A percentile compares a stretch with the other conserved stretches of the same genome.
Evolutionary conservation across 352 stramenopile genomes (phyloP).

Genomic region (Globisporangium carolinianum): DNA sequence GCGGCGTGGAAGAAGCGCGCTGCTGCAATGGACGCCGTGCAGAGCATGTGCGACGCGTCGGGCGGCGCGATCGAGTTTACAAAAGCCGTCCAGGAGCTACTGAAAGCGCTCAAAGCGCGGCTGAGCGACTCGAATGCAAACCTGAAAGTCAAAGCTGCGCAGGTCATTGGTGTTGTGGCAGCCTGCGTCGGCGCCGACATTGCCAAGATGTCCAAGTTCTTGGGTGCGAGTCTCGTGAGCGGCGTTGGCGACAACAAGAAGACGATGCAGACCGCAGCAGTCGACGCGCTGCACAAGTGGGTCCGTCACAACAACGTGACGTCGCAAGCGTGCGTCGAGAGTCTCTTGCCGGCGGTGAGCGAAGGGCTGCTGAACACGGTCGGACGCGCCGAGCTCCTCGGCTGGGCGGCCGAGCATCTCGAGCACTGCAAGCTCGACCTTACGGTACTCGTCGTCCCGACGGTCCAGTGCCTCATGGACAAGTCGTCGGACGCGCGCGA

Average conservation of each 20-base stretch:
- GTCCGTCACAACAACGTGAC: slow-evolving; percentile 72
- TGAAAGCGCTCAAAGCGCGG: slow-evolving; percentile 68
- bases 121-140: slow-evolving; percentile 84
- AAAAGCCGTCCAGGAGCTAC: slow-evolving; percentile 68
- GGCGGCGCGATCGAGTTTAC: slow-evolving; percentile 81
- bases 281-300: slow-evolving; percentile 82
- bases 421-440: slow-evolving; percentile 66
- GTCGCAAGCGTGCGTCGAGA: slow-evolving; percentile 59
- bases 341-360: slow-evolving; percentile 52
- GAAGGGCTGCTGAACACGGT: slow-evolving; percentile 74
- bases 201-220: slow-evolving; percentile 74
- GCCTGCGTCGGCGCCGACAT: slow-evolving; percentile 72
- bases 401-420: slow-evolving; percentile 66
- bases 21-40: slow-evolving; percentile 72
- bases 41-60: slow-evolving; percentile 71
- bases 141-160: slow-evolving; percentile 78
- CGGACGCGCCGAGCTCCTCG: slow-evolving; percentile 67
- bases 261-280: slow-evolving; percentile 68
- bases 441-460: slow-evolving; percentile 50
- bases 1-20: slow-evolving; percentile 80
- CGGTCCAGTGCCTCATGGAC: slow-evolving; percentile 78
- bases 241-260: slow-evolving; percentile 88
- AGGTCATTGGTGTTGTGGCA: slow-evolving; percentile 76
- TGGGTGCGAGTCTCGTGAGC: slow-evolving; percentile 56
- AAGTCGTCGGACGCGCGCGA: slow-evolving; percentile 79